phyloP scores from a whole-genome alignment of 2,329 filamentous ascomycete genomes.

The Akanthomyces muscarius region DNA sequence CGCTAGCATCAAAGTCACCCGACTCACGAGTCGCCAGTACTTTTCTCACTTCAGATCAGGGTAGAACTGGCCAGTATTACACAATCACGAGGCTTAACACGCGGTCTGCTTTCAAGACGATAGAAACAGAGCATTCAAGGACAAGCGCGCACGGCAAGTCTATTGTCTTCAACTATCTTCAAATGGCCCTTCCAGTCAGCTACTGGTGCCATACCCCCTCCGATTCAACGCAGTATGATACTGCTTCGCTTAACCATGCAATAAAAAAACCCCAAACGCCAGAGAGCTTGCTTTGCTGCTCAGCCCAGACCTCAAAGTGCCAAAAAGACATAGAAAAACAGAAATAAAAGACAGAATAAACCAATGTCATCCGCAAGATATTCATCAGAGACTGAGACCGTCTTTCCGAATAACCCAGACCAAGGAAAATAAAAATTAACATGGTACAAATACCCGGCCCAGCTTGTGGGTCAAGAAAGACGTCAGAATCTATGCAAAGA shows the following conservation, averaged over 20 bases:
- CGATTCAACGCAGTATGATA: not conserved
- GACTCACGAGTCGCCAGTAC: no score
- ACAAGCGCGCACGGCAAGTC: conserved; percentile 15
- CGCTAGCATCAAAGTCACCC: no score
- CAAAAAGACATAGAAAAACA: conserved; percentile 9
- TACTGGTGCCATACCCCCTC: conserved; percentile 2
- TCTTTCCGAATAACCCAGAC: conserved; percentile 1
- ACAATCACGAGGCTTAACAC: no score
- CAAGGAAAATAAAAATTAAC: conserved; percentile 2
- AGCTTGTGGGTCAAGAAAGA: conserved; percentile 22
- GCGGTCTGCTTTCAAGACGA: no score
- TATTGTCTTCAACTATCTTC: conserved; percentile 17
- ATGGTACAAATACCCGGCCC: conserved; percentile 11
- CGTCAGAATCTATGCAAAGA: conserved; percentile 34
- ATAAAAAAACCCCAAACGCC: conserved; percentile 9
- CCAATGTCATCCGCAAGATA: not conserved
- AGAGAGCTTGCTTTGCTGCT: conserved; percentile 10
- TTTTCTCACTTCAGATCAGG: no score
- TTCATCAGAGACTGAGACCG: conserved; percentile 1
- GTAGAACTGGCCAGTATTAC: no score
- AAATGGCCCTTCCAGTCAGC: conserved; percentile 8
- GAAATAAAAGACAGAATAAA: conserved; percentile 4
- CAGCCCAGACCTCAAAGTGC: not conserved
- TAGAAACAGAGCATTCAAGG: not conserved
- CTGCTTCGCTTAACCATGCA: conserved; percentile 16